Base-by-base conservation (phyloP, 2,329 filamentous ascomycete species). In the Alternaria incomplexa region DNA sequence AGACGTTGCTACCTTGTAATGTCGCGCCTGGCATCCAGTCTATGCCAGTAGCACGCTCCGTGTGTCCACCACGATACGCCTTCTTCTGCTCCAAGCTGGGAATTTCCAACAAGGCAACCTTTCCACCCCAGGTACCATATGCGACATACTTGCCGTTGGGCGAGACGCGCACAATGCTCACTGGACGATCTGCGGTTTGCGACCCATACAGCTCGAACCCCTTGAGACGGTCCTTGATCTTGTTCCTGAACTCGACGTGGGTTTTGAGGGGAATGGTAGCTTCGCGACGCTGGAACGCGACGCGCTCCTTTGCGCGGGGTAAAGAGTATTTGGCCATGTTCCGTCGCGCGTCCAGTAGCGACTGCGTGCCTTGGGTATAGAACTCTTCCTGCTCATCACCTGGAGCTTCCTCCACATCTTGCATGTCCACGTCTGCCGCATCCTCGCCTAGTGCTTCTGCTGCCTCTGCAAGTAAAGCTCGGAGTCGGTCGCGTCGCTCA, bases 151-250 rank as follows among this genome's bases (percentile, higher is more conserved):
- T 86, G 15, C 93, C 92, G 73, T 92, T 91, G 1, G 96, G 96
- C 8, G 95, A 90, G 81, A 99, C 94, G 60, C 96, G 89, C 51
- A 93, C 93, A 81, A 98, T 95, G 80, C 93, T 95, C 58, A 99
- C 89, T 20, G 97, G 92, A 43, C 96, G 87, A 69, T 98, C 94
- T 53, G 93, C 93, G 0, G 93, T 93, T 81, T 99, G 96, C 76
- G 93, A 96, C 17, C 93, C 96, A 77, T 96, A 96, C 15, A 99
- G 86, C 75, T 98, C 95, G 69, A 97, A 97, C 1, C 86, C 90
- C 68, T 90, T 86, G 28, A 99, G 80, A 61, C 88, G 88, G 70
- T 96, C 92, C 81, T 97, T 97, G 78, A 98, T 86, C 25, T 89
- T 88, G 79, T 97, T 97, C 61, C 96, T 89, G 77, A 97, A 93